phyloP scores from a whole-genome alignment of 805 yeast species.

The Wickerhamiella nectarea region DNA sequence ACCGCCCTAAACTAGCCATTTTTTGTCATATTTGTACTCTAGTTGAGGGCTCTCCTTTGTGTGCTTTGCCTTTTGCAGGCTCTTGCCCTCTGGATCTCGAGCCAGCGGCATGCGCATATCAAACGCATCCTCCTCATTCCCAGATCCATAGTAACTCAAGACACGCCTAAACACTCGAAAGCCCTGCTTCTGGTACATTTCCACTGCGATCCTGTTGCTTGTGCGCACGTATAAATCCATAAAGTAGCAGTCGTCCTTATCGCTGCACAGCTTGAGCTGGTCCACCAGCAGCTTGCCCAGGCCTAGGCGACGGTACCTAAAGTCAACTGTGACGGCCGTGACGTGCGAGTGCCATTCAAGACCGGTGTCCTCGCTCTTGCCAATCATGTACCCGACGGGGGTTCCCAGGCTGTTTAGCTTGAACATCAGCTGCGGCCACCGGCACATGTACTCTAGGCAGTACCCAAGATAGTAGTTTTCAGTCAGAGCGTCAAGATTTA shows the following conservation, averaged over 20 bases:
- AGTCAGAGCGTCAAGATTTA: conserved; percentile 79
- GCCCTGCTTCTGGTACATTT: conserved; percentile 73
- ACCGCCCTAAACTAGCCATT: conserved; percentile 1
- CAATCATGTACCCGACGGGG: conserved; percentile 51
- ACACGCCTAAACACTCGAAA: conserved; percentile 78
- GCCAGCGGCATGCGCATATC: conserved; percentile 31
- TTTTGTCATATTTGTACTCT: conserved; percentile 18
- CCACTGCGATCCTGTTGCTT: conserved; percentile 65
- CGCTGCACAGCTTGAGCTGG: conserved; percentile 59
- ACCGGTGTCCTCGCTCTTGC: conserved; percentile 81
- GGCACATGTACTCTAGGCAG: conserved; percentile 65
- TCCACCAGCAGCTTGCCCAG: conserved; percentile 69
- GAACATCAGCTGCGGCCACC: conserved; percentile 86
- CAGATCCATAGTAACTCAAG: conserved; percentile 66
- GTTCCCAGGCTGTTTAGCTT: conserved; percentile 30
- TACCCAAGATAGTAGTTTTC: conserved; percentile 81
- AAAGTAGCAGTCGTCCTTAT: conserved; percentile 69
- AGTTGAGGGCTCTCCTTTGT: conserved; percentile 21
- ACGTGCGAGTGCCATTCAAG: conserved; percentile 94
- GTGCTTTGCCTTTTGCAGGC: conserved; percentile 19
- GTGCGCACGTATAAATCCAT: conserved; percentile 87
- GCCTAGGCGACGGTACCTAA: conserved; percentile 71
- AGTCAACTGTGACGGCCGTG: conserved; percentile 85
- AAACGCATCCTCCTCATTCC: conserved; percentile 67
- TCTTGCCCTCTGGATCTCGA: conserved; percentile 23